A percentile compares a stretch with the other conserved stretches of the same genome.
phyloP scores from a whole-genome alignment of 306 rosid species.

The Cucurbita argyrosperma region DNA sequence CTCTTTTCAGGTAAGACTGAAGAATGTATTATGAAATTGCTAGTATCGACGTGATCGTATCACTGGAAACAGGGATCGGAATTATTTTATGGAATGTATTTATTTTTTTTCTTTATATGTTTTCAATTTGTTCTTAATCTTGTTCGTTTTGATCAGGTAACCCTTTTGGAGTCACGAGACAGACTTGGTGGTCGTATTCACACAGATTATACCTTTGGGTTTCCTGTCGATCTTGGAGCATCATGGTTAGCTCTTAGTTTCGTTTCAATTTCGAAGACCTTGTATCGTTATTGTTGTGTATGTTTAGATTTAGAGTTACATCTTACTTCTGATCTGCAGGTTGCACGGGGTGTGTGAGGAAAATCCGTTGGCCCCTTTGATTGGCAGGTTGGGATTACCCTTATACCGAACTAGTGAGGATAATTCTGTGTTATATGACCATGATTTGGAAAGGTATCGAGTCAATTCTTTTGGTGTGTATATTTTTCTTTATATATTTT shows the following conservation, averaged over 20 bases:
- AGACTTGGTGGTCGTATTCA: slow-evolving; percentile 82
- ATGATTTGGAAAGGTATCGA: slow-evolving; percentile 76
- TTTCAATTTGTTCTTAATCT: background rate
- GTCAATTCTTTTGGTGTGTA: background rate
- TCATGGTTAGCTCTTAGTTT: slow-evolving; percentile 42
- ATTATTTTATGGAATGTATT: background rate
- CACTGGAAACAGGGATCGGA: background rate
- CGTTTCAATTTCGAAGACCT: background rate
- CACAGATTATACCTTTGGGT: slow-evolving; percentile 66
- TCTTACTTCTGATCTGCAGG: slow-evolving; percentile 29
- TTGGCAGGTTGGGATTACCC: slow-evolving; percentile 55
- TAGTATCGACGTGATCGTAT: background rate
- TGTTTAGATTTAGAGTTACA: background rate
- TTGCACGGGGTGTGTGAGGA: slow-evolving; percentile 79
- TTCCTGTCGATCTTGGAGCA: slow-evolving; percentile 90
- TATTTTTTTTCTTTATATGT: background rate
- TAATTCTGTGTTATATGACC: slow-evolving; percentile 78
- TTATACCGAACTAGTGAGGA: slow-evolving; percentile 82
- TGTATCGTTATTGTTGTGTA: background rate
- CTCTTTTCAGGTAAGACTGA: slow-evolving; percentile 42
- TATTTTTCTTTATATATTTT: background rate
- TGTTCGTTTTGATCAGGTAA: slow-evolving; percentile 25
- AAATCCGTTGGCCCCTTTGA: slow-evolving; percentile 83
- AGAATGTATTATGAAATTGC: background rate
- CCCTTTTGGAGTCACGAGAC: slow-evolving; percentile 61